Conservation (phyloP, 805 yeast genomes). For the Limtongia smithiae region DNA sequence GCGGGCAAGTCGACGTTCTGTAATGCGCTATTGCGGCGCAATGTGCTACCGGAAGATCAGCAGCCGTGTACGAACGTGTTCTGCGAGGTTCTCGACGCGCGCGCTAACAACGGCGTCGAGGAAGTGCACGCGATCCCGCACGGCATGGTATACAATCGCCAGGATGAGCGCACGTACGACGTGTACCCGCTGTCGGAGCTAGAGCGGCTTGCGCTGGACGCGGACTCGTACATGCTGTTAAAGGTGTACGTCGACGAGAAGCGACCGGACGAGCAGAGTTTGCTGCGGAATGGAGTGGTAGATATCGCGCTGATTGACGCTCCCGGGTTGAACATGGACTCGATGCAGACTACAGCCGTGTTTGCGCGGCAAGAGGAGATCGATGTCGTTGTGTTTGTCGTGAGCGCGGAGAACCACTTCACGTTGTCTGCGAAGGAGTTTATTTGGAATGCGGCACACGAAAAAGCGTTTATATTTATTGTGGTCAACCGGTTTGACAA, state of each 20-base stretch:
- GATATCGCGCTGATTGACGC: constrained; percentile 94
- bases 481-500: constrained; percentile 91
- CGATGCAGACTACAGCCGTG: constrained; percentile 89
- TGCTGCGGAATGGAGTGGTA: constrained; percentile 82
- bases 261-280: constrained; percentile 61
- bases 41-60: constrained; percentile 88
- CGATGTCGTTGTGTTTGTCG: constrained; percentile 93
- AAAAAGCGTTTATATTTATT: constrained; percentile 85
- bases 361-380: constrained; percentile 96
- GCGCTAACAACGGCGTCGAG: constrained; percentile 69
- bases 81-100: constrained; percentile 86
- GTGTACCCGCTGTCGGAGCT: constrained; percentile 53
- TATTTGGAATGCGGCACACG: constrained; percentile 83
- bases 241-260: constrained; percentile 79
- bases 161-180: constrained; percentile 65
- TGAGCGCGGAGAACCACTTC: constrained; percentile 92
- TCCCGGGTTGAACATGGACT: constrained; percentile 92
- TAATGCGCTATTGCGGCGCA: constrained; percentile 76
- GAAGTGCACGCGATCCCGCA: constrained; percentile 87
- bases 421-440: constrained; percentile 93
- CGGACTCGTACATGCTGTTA: constrained; percentile 66
- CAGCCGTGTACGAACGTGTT: constrained; percentile 97
- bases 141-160: constrained; percentile 44
- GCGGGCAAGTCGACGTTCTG: constrained; percentile 97
- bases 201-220: constrained; percentile 61